Evolutionary conservation across 2,329 filamentous ascomycete species (phyloP).

Genomic region (Fusarium humuli): DNA sequence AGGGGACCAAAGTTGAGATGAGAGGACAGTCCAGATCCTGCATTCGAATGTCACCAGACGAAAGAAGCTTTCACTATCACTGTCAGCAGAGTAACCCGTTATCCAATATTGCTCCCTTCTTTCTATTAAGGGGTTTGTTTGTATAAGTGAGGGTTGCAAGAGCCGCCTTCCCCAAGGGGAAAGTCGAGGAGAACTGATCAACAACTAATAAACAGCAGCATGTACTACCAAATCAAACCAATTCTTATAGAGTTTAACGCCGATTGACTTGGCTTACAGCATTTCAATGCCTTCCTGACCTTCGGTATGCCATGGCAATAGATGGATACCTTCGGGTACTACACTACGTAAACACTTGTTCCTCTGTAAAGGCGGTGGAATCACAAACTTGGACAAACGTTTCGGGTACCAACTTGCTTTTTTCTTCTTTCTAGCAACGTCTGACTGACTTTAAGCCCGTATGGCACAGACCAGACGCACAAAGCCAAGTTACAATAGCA

Average conservation of each 20-base stretch:
- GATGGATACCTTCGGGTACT: constrained; percentile 1
- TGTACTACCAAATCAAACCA: background rate
- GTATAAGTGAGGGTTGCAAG: background rate
- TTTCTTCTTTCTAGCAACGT: background rate
- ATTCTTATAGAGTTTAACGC: background rate
- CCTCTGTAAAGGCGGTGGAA: constrained; percentile 2
- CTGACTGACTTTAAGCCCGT: constrained; percentile 1
- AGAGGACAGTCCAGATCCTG: background rate
- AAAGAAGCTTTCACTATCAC: background rate
- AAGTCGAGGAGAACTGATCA: background rate
- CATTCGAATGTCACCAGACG: background rate
- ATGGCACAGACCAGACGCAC: background rate
- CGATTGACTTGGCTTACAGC: constrained; percentile 2
- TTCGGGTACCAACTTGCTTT: constrained; percentile 1
- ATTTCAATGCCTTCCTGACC: background rate
- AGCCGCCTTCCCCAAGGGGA: background rate
- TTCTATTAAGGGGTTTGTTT: background rate
- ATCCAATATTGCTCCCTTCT: background rate
- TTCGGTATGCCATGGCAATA: background rate
- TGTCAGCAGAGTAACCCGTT: background rate
- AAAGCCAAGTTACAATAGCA: background rate
- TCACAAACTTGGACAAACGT: constrained; percentile 1
- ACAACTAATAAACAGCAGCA: background rate
- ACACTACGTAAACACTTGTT: background rate
- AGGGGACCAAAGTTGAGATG: background rate